These are phyloP conservation scores for Grosmannia huntii DNA, from an alignment of 2,329 filamentous ascomycete genomes.

Conservation along the genomic window DNA sequence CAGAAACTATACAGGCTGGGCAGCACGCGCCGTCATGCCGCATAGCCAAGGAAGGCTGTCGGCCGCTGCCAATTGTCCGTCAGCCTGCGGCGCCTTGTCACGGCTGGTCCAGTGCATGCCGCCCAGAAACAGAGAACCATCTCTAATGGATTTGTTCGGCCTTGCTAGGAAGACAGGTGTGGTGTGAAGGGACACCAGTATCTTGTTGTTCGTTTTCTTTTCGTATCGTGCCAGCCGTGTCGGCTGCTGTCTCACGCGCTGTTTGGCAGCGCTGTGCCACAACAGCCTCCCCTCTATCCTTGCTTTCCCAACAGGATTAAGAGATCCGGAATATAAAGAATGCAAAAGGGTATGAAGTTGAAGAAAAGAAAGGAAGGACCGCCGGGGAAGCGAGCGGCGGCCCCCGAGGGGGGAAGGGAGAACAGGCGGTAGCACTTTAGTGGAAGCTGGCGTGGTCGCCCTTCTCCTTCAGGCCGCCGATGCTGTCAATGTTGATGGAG, in stretches of 20 bases:
- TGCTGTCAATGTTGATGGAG: constrained; percentile 85
- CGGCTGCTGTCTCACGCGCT: background rate
- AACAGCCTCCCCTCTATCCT: background rate
- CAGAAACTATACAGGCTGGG: constrained; percentile 7
- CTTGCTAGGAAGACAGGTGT: background rate
- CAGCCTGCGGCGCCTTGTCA: background rate
- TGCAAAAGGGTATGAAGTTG: background rate
- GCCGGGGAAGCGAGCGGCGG: background rate
- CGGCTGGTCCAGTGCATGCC: background rate
- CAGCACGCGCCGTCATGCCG: background rate
- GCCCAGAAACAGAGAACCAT: background rate
- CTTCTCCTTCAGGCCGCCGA: constrained; percentile 92
- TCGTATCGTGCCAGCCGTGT: background rate
- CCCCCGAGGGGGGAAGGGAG: background rate
- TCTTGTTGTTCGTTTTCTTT: background rate
- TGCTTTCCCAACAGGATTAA: background rate
- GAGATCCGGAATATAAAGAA: background rate
- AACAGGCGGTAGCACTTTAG: constrained; percentile 6
- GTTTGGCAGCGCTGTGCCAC: background rate
- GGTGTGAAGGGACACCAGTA: background rate
- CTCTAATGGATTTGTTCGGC: background rate
- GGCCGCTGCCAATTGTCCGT: background rate
- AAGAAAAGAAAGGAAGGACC: background rate
- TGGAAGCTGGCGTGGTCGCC: constrained; percentile 29
- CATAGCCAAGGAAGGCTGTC: background rate